Evolutionary conservation across 1,139 yeast genomes (phyloP).

Genomic region (Saccharomyces hybrid): DNA sequence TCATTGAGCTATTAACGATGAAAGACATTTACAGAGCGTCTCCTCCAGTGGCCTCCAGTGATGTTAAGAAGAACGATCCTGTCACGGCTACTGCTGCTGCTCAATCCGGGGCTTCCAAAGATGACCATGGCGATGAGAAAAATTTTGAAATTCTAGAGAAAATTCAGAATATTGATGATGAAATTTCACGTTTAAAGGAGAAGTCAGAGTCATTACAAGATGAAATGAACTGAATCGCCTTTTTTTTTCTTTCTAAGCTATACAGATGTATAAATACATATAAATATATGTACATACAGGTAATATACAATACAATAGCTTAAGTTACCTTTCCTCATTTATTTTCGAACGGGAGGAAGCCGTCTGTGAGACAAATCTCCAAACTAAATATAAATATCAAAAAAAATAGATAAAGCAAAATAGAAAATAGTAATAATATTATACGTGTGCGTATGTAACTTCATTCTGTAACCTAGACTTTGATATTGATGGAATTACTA

Average conservation of each 20-base stretch:
- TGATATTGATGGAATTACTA: neutral
- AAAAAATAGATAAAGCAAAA: neutral
- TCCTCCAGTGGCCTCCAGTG: conserved; percentile 11
- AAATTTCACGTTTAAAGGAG: conserved; percentile 57
- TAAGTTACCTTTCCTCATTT: too few relatives aligned
- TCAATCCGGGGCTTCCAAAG: conserved; percentile 20
- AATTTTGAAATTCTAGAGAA: conserved; percentile 42
- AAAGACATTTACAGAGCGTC: conserved; percentile 38
- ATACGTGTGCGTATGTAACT: neutral
- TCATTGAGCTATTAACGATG: conserved; percentile 64
- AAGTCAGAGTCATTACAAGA: conserved; percentile 61
- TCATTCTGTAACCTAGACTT: neutral
- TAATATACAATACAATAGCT: too few relatives aligned
- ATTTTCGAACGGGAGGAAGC: too few relatives aligned
- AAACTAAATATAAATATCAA: too few relatives aligned
- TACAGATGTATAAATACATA: neutral
- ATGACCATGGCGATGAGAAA: conserved; percentile 35
- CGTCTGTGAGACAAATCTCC: too few relatives aligned
- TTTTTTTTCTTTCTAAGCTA: neutral
- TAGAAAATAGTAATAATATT: neutral
- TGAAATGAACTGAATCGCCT: conserved; percentile 34
- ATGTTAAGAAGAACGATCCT: conserved; percentile 17
- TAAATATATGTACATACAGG: neutral
- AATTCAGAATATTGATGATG: conserved; percentile 54
- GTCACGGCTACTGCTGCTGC: conserved; percentile 28